Evolutionary conservation across 225 moss, liverwort and hornwort species (phyloP), one percentile per base, ranked within the genome.

Genomic region (Climacium dendroides): DNA sequence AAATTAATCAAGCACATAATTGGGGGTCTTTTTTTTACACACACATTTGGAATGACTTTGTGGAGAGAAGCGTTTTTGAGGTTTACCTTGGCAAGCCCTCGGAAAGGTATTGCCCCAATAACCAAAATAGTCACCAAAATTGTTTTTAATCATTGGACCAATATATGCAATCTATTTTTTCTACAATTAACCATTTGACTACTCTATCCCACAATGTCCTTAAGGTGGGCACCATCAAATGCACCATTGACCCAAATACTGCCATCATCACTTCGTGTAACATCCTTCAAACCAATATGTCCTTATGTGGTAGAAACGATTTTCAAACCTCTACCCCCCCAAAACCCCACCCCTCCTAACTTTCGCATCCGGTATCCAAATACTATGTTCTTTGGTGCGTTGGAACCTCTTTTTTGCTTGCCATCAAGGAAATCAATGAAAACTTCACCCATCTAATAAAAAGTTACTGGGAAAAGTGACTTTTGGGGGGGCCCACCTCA

Each of bases 241-340:
- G 17, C 1, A 1, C 11, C 17, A 16, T 3, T 47, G 1, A 47
- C 1, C 7, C 0, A 11, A 48, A 73, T 10, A 6, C 29, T 2
- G 1, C 18, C 29, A 30, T 12, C 48, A 19, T 5, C 19, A 30
- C 2, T 7, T 0, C 7, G 1, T 1, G 2, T 10, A n/a, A 48
- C 48, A 74, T 74, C 19, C 6, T 4, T 19, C 19, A 30, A 19
- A 48, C 10, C 48, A 74, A 19, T 19, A 19, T 74, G 1, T 19
- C 7, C 4, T 0, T 4, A 3, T 19, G 3, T 11, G 0, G 7
- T 7, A 73, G 19, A 73, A 72, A 71, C 0, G 0, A 45, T 26
- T 28, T 16, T 0, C 8, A 0, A 43, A 16, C 17, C 14, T 7
- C 4, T 3, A 6, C 9, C 3, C 0, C 3, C 3, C 3, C 26